Evolutionary conservation across 164 flowering plant genomes (phyloP).

Genomic region (Houttuynia cordata): DNA sequence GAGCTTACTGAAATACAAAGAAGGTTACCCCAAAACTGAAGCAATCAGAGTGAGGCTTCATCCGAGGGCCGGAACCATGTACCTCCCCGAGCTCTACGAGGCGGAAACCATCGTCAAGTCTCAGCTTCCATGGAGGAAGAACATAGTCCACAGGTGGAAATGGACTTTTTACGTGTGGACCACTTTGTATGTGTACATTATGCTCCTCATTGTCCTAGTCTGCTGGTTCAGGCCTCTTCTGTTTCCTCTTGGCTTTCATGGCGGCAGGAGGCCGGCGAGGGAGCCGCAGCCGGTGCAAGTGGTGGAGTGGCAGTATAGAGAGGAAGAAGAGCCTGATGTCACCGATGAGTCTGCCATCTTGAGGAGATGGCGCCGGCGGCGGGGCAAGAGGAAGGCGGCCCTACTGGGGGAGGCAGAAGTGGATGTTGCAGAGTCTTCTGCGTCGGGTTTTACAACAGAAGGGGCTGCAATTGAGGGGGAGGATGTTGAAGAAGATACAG

Average conservation of each 20-base stretch:
- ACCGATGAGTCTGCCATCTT: conserved; percentile 20
- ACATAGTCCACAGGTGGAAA: conserved; percentile 50
- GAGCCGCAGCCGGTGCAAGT: background rate
- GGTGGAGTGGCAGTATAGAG: background rate
- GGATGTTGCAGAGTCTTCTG: background rate
- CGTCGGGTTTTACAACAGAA: background rate
- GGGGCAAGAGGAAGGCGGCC: conserved; percentile 37
- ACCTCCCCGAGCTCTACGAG: conserved; percentile 53
- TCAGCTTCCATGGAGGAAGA: conserved; percentile 52
- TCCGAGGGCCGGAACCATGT: conserved; percentile 54
- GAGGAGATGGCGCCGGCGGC: conserved; percentile 33
- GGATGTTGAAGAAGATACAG: background rate
- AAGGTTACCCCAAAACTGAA: conserved; percentile 32
- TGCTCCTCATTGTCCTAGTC: conserved; percentile 27
- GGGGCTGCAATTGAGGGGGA: background rate
- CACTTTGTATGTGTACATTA: conserved; percentile 31
- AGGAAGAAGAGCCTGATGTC: conserved; percentile 9
- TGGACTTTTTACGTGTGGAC: conserved; percentile 74
- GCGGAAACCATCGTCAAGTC: conserved; percentile 53
- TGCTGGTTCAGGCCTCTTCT: conserved; percentile 32
- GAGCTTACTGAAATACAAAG: conserved; percentile 36
- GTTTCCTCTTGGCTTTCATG: conserved; percentile 13
- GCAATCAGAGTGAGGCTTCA: conserved; percentile 32
- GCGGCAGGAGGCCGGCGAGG: conserved; percentile 2
- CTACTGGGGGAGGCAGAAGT: conserved; percentile 1